phyloP scores from a whole-genome alignment of 2,329 filamentous ascomycete species.

The Aspergillus unguis region DNA sequence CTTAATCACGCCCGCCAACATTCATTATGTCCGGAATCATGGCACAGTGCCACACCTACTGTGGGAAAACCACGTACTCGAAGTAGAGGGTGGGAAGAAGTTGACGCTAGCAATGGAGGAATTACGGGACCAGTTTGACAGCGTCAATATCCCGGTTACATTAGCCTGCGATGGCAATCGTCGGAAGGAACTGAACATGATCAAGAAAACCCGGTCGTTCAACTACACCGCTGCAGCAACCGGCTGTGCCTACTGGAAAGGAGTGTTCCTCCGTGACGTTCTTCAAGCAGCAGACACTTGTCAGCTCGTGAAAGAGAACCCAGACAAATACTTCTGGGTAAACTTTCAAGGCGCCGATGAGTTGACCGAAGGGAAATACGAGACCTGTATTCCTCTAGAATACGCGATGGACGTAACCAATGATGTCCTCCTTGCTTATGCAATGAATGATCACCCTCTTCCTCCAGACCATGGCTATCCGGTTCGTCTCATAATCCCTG shows the following conservation, averaged over 20 bases:
- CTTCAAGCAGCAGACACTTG: slow-evolving; percentile 42
- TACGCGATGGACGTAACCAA: slow-evolving; percentile 48
- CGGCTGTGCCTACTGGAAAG: slow-evolving; percentile 53
- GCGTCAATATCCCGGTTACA: slow-evolving; percentile 49
- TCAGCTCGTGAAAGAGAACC: slow-evolving; percentile 13
- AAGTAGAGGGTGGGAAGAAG: slow-evolving; percentile 38
- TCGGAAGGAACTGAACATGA: slow-evolving; percentile 52
- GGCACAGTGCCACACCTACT: slow-evolving; percentile 51
- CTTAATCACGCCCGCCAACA: slow-evolving; percentile 50
- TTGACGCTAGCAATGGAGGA: slow-evolving; percentile 46
- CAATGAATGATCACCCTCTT: slow-evolving; percentile 40
- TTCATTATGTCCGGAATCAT: slow-evolving; percentile 55
- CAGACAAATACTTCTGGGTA: slow-evolving; percentile 38
- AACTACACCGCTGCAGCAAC: slow-evolving; percentile 47
- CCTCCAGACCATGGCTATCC: slow-evolving; percentile 46
- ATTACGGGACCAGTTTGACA: slow-evolving; percentile 43
- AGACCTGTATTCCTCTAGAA: slow-evolving; percentile 49
- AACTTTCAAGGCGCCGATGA: slow-evolving; percentile 52
- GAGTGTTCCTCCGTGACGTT: slow-evolving; percentile 46
- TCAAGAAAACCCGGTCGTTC: slow-evolving; percentile 49
- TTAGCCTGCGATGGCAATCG: slow-evolving; percentile 52
- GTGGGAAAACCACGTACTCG: slow-evolving; percentile 50
- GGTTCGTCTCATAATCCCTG: slow-evolving; percentile 40
- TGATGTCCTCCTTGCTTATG: slow-evolving; percentile 47
- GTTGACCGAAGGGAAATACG: slow-evolving; percentile 48